These are phyloP conservation scores for Cladosporium austrohemisphaericum DNA, from an alignment of 2,329 filamentous ascomycete genomes.

Conservation along the genomic window DNA sequence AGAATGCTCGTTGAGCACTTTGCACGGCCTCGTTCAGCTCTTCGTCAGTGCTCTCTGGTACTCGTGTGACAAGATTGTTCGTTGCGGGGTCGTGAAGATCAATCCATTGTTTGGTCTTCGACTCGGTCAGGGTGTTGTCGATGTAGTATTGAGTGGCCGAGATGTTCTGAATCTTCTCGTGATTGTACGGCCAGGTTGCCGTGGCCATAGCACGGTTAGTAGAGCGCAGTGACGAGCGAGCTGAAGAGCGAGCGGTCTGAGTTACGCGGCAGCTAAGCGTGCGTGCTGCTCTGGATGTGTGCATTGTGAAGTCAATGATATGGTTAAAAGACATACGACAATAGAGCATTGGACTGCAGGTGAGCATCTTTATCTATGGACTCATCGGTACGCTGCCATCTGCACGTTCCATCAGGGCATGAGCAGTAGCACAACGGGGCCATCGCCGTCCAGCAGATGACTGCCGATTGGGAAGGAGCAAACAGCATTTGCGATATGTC, in stretches of 20 bases:
- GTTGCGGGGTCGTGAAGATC: constrained; percentile 79
- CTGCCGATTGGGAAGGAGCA: no score
- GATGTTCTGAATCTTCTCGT: neutral
- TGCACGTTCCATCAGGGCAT: no score
- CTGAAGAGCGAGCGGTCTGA: neutral
- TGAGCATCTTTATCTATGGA: no score
- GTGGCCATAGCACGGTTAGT: neutral
- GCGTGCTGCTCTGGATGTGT: neutral
- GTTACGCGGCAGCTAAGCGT: neutral
- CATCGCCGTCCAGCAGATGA: no score
- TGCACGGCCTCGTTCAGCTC: constrained; percentile 73
- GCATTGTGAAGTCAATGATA: neutral
- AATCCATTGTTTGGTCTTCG: constrained; percentile 67
- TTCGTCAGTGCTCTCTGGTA: constrained; percentile 74
- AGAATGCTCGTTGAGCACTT: constrained; percentile 72
- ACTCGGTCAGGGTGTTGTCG: constrained; percentile 72
- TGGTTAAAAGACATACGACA: no score
- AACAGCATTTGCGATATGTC: no score
- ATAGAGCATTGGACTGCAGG: no score
- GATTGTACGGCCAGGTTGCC: neutral
- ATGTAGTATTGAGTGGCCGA: constrained; percentile 59
- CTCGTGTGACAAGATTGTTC: constrained; percentile 78
- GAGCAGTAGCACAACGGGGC: no score
- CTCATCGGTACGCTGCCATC: neutral
- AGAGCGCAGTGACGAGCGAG: no score